Evolutionary conservation across 192 early-diverging fungal species (phyloP), one percentile per base, ranked within the genome.

Genomic region (Gaertneriomyces sp.): DNA sequence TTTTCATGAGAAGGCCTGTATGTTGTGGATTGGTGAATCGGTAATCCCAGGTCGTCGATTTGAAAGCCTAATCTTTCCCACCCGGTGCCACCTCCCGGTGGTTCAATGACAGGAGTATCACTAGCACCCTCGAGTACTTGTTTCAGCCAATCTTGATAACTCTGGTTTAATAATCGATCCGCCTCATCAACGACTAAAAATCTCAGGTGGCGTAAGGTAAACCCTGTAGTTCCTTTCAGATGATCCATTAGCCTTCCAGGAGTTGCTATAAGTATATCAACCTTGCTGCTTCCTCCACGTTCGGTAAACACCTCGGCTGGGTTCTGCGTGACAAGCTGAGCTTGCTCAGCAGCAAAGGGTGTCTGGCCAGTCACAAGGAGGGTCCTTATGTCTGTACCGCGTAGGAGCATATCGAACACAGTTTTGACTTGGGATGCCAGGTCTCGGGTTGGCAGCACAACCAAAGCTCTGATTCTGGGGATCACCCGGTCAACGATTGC

Each of bases 121-220:
- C 80, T 81, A 20, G 57, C 70, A 0, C 90, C 81, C 38, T 80
- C 76, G 47, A 91, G 80, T 14, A 93, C 89, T 46, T 86, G 79
- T 7, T 70, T 72, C 45, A 98, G 76, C 96, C 96, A 98, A 50
- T 90, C 95, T 61, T 95, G 87, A 71, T 90, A 95, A 56, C 87
- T 88, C 72, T 96, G 93, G 64, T 91, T 91, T 55, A 99, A 76
- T 39, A 99, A 68, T 20, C 95, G 81, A 78, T 99, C 96, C 1
- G 96, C 96, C 68, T 99, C 96, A 80, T 99, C 96, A 54, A 98
- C 88, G 11, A 93, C 89, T 79, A 95, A 76, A 72, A 94, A 98
- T 63, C 93, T 79, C 49, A 98, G 72, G 74, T 98, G 93, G 56
- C 91, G 89, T 20, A 98, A 77, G 33, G 94, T 91, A 73, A 96